A percentile compares a stretch with the other conserved stretches of the same genome.
phyloP scores from a whole-genome alignment of 2,329 filamentous ascomycete genomes.

The Beauveria caledonica region DNA sequence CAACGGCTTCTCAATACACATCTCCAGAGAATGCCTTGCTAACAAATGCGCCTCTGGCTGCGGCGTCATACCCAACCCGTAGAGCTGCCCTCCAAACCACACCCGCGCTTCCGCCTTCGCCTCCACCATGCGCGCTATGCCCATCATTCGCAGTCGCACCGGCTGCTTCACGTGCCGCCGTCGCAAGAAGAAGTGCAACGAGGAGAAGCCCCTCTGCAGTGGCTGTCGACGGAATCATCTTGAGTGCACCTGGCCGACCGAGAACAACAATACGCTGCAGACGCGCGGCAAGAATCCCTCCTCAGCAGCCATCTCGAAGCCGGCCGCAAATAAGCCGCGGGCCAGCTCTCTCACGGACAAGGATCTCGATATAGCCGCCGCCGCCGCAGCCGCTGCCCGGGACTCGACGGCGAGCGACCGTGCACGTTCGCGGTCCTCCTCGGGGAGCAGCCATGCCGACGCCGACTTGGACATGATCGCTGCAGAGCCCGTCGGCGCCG shows the following conservation, averaged over 20 bases:
- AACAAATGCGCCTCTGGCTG: not conserved
- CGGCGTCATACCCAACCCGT: not conserved
- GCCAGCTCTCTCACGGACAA: not conserved
- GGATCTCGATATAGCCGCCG: not conserved
- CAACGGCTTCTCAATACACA: not conserved
- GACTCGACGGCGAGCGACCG: not conserved
- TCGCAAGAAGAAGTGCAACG: constrained; percentile 47
- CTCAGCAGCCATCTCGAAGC: not conserved
- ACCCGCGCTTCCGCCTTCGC: not conserved
- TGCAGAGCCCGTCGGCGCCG: not conserved
- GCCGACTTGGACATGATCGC: not conserved
- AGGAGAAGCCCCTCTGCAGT: constrained; percentile 42
- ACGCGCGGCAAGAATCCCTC: not conserved
- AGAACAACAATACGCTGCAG: constrained; percentile 11
- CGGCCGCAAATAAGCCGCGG: not conserved
- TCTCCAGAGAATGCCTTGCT: not conserved
- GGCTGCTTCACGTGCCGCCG: constrained; percentile 42
- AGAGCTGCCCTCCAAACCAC: not conserved
- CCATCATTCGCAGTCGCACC: constrained; percentile 29
- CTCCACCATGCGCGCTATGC: constrained; percentile 13
- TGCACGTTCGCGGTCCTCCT: constrained; percentile 3
- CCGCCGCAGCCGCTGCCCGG: not conserved
- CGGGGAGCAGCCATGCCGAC: not conserved
- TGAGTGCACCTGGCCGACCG: constrained; percentile 40
- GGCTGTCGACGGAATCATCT: constrained; percentile 46